Percentiles rank a stretch among this genome's conserved stretches.
These are phyloP conservation scores for Neofusicoccum kwambonambiense DNA, from an alignment of 2,329 filamentous ascomycete genomes.

Conservation along the genomic window DNA sequence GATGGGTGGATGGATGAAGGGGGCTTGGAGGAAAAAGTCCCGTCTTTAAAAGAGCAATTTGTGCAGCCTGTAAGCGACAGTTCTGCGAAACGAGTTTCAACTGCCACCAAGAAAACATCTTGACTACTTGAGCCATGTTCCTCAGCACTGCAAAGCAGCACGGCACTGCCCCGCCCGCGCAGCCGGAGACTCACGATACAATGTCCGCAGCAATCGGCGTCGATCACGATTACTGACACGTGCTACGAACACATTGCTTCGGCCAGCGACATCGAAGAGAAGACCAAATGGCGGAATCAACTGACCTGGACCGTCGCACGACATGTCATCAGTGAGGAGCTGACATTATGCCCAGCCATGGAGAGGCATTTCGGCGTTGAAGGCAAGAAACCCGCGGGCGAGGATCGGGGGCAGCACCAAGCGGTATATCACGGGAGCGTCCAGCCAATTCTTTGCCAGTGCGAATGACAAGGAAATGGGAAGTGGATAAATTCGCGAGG, in stretches of 20 bases:
- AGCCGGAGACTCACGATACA: background rate
- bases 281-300: conserved; percentile 22
- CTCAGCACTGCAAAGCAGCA: background rate
- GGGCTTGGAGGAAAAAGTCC: no score
- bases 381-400: conserved; percentile 18
- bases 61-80: background rate
- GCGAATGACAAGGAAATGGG: no score
- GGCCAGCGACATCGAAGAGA: conserved; percentile 9
- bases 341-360: conserved; percentile 23
- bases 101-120: background rate
- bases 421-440: no score
- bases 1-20: no score
- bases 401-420: conserved; percentile 21
- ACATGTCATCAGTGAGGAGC: conserved; percentile 23
- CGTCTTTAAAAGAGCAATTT: no score
- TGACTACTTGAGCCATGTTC: background rate
- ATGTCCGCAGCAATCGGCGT: background rate
- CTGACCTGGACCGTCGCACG: conserved; percentile 21
- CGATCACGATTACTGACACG: background rate
- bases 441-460: no score
- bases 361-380: conserved; percentile 20
- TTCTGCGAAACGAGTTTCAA: no score
- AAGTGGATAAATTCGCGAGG: no score
- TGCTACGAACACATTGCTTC: background rate
- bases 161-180: background rate